Percentiles rank a stretch among this genome's conserved stretches.
These are phyloP conservation scores for Alternaria ventricosa DNA, from an alignment of 2,329 filamentous ascomycete species.

Conservation along the genomic window DNA sequence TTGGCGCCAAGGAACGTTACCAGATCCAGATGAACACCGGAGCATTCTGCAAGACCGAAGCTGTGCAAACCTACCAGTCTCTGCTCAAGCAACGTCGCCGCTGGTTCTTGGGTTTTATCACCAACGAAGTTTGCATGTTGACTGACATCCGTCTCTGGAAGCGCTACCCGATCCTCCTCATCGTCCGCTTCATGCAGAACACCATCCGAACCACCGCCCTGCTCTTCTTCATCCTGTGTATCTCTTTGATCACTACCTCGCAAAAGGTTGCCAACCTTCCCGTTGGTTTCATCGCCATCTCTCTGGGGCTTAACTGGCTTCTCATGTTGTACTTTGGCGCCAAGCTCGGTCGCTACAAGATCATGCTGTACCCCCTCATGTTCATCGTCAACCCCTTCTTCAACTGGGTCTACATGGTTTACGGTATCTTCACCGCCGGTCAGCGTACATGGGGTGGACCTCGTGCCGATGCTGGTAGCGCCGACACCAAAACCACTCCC, in stretches of 20 bases:
- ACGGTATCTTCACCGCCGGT: conserved; percentile 92
- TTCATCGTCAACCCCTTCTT: conserved; percentile 95
- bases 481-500: conserved; percentile 76
- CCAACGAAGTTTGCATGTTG: conserved; percentile 97
- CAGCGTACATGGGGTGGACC: conserved; percentile 96
- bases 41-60: conserved; percentile 98
- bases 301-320: conserved; percentile 89
- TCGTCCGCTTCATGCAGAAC: conserved; percentile 93
- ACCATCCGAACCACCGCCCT: conserved; percentile 93
- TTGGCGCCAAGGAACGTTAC: conserved; percentile 88
- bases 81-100: conserved; percentile 92
- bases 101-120: conserved; percentile 98
- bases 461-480: conserved; percentile 83
- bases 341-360: conserved; percentile 87
- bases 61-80: conserved; percentile 84
- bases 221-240: conserved; percentile 90
- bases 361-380: conserved; percentile 95
- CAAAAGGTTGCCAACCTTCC: conserved; percentile 80
- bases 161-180: conserved; percentile 82
- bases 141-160: conserved; percentile 92
- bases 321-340: conserved; percentile 96
- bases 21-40: conserved; percentile 98
- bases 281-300: conserved; percentile 91
- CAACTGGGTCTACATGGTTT: conserved; percentile 98
- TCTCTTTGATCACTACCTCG: conserved; percentile 84